Evolutionary conservation across 257 asterid species (phyloP), one percentile per base, ranked within the genome.

Genomic region (Coffea eugenioides): DNA sequence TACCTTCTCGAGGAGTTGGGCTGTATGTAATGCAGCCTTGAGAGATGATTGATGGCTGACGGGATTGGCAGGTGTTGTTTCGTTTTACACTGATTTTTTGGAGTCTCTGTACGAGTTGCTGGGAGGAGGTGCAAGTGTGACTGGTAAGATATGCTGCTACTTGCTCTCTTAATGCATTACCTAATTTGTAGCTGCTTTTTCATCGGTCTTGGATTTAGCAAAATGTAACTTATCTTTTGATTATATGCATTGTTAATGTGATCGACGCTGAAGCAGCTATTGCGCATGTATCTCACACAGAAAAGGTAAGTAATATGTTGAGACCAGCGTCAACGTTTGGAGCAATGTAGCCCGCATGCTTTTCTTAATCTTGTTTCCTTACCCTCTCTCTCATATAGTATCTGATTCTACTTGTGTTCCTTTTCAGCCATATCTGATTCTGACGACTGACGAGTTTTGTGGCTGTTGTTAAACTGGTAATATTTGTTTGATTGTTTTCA

Each of bases 31-130:
- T 72, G 10, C 46, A 56, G 45, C 34, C 31, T 11, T 27, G 27
- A 15, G 6, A 31, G 64, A 34, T 7, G 49, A 21, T 64, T 41
- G 43, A 39, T 39, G 43, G 43, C 85, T 82, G 43, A 81, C 79
- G 13, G 18, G 52, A 34, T 49, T 73, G 77, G 79, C 85, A 95
- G 98, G 99, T 82, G 89, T 93, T 73, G n/a, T 92, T 70, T 85
- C 97, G 20, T 95, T 95, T 84, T 95, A 95, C 88, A 84, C 87
- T 79, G 83, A 83, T 20, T 93, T 92, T 84, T 77, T 95, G 92
- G 98, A 91, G 85, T 90, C 90, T 41, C 81, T 95, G 1, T 92
- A 77, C 86, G 93, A 86, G 84, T 89, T 88, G 48, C 72, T 93
- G 75, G 96, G 89, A 81, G 97, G 95, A 80, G 85, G 85, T 82